phyloP scores from a whole-genome alignment of 257 asterid genomes.

The Solanum tarapatanum region DNA sequence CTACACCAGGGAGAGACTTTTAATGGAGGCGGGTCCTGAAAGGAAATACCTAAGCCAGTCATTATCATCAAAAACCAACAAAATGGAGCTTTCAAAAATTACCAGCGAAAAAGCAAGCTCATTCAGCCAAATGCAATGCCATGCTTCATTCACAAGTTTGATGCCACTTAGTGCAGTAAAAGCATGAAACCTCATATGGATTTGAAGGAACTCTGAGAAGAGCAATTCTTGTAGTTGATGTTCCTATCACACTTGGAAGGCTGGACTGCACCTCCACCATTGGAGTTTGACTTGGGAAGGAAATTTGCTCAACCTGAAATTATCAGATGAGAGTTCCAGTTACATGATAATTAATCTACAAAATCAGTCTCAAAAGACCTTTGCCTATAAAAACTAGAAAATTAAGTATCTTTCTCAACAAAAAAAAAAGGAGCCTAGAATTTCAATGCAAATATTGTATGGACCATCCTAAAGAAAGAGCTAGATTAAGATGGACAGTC shows the following conservation, averaged over 20 bases:
- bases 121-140: background rate
- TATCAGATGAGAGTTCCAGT: conserved; percentile 65
- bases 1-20: conserved; percentile 38
- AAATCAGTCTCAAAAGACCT: conserved; percentile 29
- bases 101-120: conserved; percentile 1
- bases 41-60: conserved; percentile 1
- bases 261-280: conserved; percentile 29
- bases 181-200: conserved; percentile 23
- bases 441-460: background rate
- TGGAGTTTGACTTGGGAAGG: conserved; percentile 42
- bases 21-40: conserved; percentile 47
- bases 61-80: conserved; percentile 10
- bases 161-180: conserved; percentile 3
- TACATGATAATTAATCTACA: conserved; percentile 52
- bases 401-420: background rate
- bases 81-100: background rate
- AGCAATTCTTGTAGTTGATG: conserved; percentile 70
- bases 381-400: background rate
- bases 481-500: background rate
- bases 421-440: background rate
- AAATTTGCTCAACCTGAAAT: conserved; percentile 81
- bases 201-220: conserved; percentile 50
- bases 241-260: conserved; percentile 50
- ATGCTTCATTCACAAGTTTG: background rate
- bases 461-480: background rate